Percentiles rank a stretch among this genome's conserved stretches.
These are phyloP conservation scores for Cymodocea nodosa DNA, from an alignment of 116 monocot genomes.

Conservation along the genomic window DNA sequence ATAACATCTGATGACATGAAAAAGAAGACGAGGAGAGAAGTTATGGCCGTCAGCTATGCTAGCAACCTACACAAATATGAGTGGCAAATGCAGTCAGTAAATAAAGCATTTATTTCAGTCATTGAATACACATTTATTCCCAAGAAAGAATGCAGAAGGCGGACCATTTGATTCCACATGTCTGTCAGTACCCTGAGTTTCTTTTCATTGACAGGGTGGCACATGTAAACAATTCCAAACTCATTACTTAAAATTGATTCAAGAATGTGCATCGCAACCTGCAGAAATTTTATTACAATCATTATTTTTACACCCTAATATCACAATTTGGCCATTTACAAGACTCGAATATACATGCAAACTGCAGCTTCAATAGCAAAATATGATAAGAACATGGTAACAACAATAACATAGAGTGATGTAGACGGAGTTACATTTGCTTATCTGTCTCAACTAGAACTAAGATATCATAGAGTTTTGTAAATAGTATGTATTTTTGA, in stretches of 20 bases:
- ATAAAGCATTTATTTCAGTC: background rate
- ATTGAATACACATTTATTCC: background rate
- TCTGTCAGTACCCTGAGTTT: slow-evolving; percentile 17
- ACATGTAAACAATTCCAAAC: slow-evolving; percentile 24
- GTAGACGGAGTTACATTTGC: background rate
- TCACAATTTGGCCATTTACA: background rate
- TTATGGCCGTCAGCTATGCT: slow-evolving; percentile 13
- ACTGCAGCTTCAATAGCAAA: background rate
- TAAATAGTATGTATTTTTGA: too few relatives aligned
- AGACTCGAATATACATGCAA: background rate
- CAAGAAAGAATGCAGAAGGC: background rate
- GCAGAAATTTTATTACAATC: slow-evolving; percentile 3
- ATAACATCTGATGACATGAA: slow-evolving; percentile 46
- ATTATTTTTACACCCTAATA: background rate
- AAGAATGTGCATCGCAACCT: slow-evolving; percentile 56
- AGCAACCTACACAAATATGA: slow-evolving; percentile 12
- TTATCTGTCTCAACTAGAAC: background rate
- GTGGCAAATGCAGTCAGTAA: too few relatives aligned
- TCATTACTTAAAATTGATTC: slow-evolving; percentile 32
- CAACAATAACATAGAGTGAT: background rate
- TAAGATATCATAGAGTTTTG: background rate
- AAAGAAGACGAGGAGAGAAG: slow-evolving; percentile 44
- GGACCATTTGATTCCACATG: slow-evolving; percentile 29
- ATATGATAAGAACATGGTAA: too few relatives aligned
- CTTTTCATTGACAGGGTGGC: slow-evolving; percentile 6